Percentiles rank a stretch among this genome's conserved stretches.
phyloP scores from a whole-genome alignment of 257 asterid species.

The Ocimum tenuiflorum region DNA sequence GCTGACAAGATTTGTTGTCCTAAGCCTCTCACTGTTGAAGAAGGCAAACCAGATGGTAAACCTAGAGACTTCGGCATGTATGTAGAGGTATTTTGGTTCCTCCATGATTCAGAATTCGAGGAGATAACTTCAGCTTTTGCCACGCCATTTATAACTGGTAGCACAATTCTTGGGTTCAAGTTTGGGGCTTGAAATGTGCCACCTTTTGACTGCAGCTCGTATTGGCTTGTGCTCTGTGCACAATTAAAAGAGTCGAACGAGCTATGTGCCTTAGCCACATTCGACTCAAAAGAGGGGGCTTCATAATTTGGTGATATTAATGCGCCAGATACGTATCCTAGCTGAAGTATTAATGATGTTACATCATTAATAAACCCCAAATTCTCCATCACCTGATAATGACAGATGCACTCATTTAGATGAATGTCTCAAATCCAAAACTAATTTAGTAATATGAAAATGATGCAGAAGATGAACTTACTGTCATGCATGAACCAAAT shows the following conservation, averaged over 20 bases:
- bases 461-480: constrained; percentile 18
- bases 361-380: constrained; percentile 56
- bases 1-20: too few species aligned
- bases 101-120: constrained; percentile 48
- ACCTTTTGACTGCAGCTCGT: constrained; percentile 20
- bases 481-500: constrained; percentile 63
- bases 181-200: constrained; percentile 27
- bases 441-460: too few species aligned
- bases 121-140: constrained; percentile 60
- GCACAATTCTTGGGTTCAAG: constrained; percentile 11
- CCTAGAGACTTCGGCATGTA: constrained; percentile 20
- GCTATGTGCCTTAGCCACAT: constrained; percentile 16
- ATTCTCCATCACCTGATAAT: constrained; percentile 64
- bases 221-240: constrained; percentile 14
- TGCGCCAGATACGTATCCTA: constrained; percentile 25
- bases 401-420: not conserved
- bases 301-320: constrained; percentile 40
- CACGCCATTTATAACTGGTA: constrained; percentile 23
- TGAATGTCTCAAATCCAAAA: too few species aligned
- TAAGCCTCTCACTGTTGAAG: constrained; percentile 13
- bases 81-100: constrained; percentile 32
- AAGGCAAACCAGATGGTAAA: not conserved
- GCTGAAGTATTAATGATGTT: constrained; percentile 48
- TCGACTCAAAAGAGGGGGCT: not conserved
- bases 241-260: constrained; percentile 25